Evolutionary conservation across 1,284 basidiomycete genomes (phyloP), one percentile per base, ranked within the genome.

Genomic region (Microbotryum scabiosae): DNA sequence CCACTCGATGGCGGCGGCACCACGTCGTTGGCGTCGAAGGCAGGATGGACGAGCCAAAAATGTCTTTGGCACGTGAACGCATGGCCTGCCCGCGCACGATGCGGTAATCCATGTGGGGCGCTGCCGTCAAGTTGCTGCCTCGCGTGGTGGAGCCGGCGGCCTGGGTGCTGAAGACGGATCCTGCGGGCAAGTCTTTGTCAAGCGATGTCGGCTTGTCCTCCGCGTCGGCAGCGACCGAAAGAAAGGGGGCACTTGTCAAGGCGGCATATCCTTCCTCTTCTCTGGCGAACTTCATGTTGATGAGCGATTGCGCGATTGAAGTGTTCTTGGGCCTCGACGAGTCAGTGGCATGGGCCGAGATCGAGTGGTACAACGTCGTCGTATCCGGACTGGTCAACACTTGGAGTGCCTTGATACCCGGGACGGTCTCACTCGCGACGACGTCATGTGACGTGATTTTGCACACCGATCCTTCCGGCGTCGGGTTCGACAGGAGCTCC

Each of bases 81-180:
- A 69, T 65, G 41, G 60, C 61, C n/a, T 66, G 68, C 7, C 55
- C 56, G 26, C 61, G 62, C 5, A 69, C 66, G 60, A 70, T 70
- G 41, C 69, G 68, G 60, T 70, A 70, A 54, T 70, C 69, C 60
- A 68, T 63, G 51, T 70, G 69, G 3, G 69, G 69, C 16, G 61
- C 62, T 4, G 64, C 41, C 4, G 61, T 57, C 5, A 62, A 52
- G 54, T 43, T 20, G 54, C 41, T 9, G 50, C 16, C 4, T 41
- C 36, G 12, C 36, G 36, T 16, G 9, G 44, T 32, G 5, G 28
- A 20, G 25, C 9, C 43, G 1, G 59, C 21, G 14, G 52, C 36
- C 16, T 41, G 30, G 7, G 36, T 43, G 25, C 46, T 45, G 51
- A 60, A 59, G 54, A 63, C 58, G 10, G 62, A 32, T 51, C 26